Conservation (phyloP, 192 early-diverging fungal genomes). For the Chytriomyces sp. region DNA sequence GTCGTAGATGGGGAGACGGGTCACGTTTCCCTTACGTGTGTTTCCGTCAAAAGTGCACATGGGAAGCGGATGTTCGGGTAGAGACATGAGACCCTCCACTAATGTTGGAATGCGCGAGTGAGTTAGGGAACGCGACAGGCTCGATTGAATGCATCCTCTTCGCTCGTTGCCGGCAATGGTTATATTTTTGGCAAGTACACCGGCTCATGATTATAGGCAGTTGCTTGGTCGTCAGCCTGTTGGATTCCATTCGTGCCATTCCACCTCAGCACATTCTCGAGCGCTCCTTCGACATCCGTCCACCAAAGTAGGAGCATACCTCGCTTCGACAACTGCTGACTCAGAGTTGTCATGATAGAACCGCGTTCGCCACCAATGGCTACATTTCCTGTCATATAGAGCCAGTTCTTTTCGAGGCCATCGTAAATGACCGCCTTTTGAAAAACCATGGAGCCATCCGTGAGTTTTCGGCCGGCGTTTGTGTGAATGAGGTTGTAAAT, state of each 20-base stretch:
- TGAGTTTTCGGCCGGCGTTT: constrained; percentile 13
- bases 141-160: no score
- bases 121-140: no score
- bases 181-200: no score
- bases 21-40: constrained; percentile 12
- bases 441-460: constrained; percentile 23
- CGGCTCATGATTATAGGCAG: no score
- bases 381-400: constrained; percentile 17
- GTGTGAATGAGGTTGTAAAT: constrained; percentile 19
- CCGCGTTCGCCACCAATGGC: constrained; percentile 13
- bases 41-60: constrained; percentile 25
- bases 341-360: constrained; percentile 15
- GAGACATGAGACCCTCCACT: constrained; percentile 24
- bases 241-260: no score
- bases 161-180: no score
- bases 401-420: constrained; percentile 17
- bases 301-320: not conserved
- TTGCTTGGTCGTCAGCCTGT: no score
- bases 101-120: no score
- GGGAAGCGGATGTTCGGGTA: constrained; percentile 16
- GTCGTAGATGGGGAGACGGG: not conserved
- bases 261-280: no score
- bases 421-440: constrained; percentile 11
- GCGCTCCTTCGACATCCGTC: no score
- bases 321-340: constrained; percentile 20